A percentile compares a stretch with the other conserved stretches of the same genome.
Evolutionary conservation across 805 yeast species (phyloP).

Genomic region (Schwanniomyces sp.): DNA sequence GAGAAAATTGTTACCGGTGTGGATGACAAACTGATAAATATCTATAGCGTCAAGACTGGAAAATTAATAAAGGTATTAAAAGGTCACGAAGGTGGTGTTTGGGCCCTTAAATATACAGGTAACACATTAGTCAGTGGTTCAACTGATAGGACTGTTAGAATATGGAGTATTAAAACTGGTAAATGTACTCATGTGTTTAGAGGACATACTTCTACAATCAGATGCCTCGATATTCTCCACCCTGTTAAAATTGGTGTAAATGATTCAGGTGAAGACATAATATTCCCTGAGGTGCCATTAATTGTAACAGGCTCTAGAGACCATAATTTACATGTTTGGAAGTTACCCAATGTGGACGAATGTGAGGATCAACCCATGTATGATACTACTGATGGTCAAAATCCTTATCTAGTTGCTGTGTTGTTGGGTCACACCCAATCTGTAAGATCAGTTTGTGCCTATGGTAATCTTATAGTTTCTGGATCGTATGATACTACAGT

Average conservation of each 20-base stretch:
- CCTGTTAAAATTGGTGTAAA: slow-evolving; percentile 65
- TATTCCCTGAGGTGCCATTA: slow-evolving; percentile 63
- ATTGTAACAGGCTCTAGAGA: slow-evolving; percentile 53
- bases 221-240: slow-evolving; percentile 82
- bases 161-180: slow-evolving; percentile 87
- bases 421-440: slow-evolving; percentile 49
- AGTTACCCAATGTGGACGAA: slow-evolving; percentile 54
- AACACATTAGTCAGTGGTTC: slow-evolving; percentile 89
- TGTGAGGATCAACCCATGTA: slow-evolving; percentile 29
- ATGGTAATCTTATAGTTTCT: slow-evolving; percentile 78
- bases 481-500: slow-evolving; percentile 91
- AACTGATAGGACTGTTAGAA: slow-evolving; percentile 89
- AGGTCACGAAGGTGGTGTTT: slow-evolving; percentile 97
- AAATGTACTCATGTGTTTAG: slow-evolving; percentile 86
- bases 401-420: slow-evolving; percentile 68
- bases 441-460: slow-evolving; percentile 85
- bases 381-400: slow-evolving; percentile 39
- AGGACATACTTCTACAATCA: slow-evolving; percentile 90
- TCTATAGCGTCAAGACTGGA: slow-evolving; percentile 79
- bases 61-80: slow-evolving; percentile 56
- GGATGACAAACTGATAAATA: slow-evolving; percentile 79
- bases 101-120: slow-evolving; percentile 91
- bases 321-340: slow-evolving; percentile 46
- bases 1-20: slow-evolving; percentile 91
- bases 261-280: slow-evolving; percentile 54